Evolutionary conservation across 2,329 filamentous ascomycete genomes (phyloP).

Genomic region (Fusarium mundagurra): DNA sequence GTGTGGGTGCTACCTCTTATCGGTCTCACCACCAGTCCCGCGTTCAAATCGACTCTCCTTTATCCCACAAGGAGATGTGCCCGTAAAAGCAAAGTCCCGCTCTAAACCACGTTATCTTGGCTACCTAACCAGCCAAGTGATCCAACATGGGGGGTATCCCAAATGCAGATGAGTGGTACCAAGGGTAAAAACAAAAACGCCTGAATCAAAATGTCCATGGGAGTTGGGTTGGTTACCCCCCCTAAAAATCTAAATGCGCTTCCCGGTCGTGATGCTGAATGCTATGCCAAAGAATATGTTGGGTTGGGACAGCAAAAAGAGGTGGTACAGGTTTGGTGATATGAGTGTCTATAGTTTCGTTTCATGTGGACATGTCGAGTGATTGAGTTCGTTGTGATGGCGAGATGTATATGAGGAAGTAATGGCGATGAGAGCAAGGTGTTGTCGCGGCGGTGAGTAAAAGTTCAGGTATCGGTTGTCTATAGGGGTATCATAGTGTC

Average conservation of each 20-base stretch:
- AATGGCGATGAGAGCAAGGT: constrained; percentile 14
- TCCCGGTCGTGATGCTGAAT: constrained; percentile 20
- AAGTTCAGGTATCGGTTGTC: neutral
- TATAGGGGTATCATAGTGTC: constrained; percentile 38
- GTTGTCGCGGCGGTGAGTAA: constrained; percentile 6
- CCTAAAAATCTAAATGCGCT: constrained; percentile 37
- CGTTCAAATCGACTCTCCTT: constrained; percentile 5
- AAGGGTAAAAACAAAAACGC: constrained; percentile 30
- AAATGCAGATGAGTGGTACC: constrained; percentile 27
- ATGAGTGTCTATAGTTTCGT: constrained; percentile 39
- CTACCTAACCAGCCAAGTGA: constrained; percentile 1
- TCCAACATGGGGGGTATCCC: constrained; percentile 41
- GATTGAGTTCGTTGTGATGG: constrained; percentile 25
- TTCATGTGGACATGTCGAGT: constrained; percentile 27
- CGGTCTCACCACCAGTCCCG: constrained; percentile 14
- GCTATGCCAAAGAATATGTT: constrained; percentile 11
- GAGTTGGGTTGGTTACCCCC: neutral
- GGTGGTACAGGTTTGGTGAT: constrained; percentile 20
- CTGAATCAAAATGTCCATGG: constrained; percentile 16
- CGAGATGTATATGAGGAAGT: neutral
- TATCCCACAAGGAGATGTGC: neutral
- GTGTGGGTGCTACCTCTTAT: constrained; percentile 43
- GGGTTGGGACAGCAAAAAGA: constrained; percentile 20
- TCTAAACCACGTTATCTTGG: constrained; percentile 1
- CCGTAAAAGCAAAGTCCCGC: neutral